A percentile compares a stretch with the other conserved stretches of the same genome.
Conservation (phyloP, 805 yeast species). For the Groenewaldozyma tartarivorans region DNA sequence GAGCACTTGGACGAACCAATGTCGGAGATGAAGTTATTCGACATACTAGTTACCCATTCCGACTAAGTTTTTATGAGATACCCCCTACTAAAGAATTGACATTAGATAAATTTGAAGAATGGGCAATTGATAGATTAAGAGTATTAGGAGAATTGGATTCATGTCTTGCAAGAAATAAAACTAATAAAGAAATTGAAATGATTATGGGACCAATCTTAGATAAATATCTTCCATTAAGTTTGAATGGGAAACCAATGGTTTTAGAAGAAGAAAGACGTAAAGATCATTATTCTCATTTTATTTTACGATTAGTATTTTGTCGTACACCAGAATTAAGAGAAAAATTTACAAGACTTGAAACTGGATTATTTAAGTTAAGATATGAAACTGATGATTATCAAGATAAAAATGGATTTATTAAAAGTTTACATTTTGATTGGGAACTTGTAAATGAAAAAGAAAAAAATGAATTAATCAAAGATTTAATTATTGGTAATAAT, state of each 20-base stretch:
- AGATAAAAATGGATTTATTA: constrained; percentile 68
- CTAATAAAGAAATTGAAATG: constrained; percentile 54
- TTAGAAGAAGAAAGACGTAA: constrained; percentile 57
- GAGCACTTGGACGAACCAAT: constrained; percentile 26
- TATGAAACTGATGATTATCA: constrained; percentile 49
- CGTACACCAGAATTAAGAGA: constrained; percentile 69
- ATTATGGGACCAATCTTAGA: constrained; percentile 57
- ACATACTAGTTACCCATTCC: constrained; percentile 37
- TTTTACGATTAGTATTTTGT: constrained; percentile 81
- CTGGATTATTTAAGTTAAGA: constrained; percentile 63
- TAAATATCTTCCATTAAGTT: constrained; percentile 54
- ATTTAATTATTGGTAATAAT: constrained; percentile 39
- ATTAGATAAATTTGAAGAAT: constrained; percentile 81
- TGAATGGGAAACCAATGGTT: constrained; percentile 17
- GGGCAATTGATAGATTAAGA: constrained; percentile 90
- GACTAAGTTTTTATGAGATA: constrained; percentile 62
- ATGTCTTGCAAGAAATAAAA: constrained; percentile 53
- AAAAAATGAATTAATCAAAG: constrained; percentile 37
- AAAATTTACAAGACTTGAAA: constrained; percentile 71
- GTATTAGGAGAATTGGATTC: constrained; percentile 79
- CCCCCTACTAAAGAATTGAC: constrained; percentile 86
- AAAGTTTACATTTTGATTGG: constrained; percentile 60
- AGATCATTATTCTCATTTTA: constrained; percentile 88
- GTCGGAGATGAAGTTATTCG: constrained; percentile 27
- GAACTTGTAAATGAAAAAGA: constrained; percentile 57